Percentiles rank a stretch among this genome's conserved stretches.
Evolutionary conservation across 2,329 filamentous ascomycete species (phyloP).

Genomic region (Madurella fahalii): DNA sequence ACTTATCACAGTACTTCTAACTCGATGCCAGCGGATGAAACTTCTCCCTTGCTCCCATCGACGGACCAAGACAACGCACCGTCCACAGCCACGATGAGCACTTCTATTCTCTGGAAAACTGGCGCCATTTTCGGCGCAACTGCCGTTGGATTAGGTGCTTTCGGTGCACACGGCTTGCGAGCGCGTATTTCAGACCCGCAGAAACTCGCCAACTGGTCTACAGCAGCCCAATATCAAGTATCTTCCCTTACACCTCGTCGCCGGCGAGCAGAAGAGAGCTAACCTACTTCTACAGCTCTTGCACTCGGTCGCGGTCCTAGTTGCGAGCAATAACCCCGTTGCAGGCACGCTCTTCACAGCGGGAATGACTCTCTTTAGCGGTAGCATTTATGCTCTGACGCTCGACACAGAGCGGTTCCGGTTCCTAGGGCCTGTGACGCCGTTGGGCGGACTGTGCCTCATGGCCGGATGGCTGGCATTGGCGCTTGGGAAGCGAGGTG

Average conservation of each 20-base stretch:
- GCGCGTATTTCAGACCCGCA: conserved; percentile 55
- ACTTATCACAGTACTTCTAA: background rate
- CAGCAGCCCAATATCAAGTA: conserved; percentile 61
- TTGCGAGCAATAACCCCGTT: conserved; percentile 53
- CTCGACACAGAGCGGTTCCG: conserved; percentile 59
- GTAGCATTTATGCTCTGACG: conserved; percentile 60
- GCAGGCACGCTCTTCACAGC: conserved; percentile 57
- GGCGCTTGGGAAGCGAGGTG: conserved; percentile 27
- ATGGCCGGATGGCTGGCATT: conserved; percentile 59
- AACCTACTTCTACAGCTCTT: conserved; percentile 45
- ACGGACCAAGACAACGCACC: background rate
- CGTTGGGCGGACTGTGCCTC: conserved; percentile 58
- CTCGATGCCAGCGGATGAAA: background rate
- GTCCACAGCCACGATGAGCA: conserved; percentile 21
- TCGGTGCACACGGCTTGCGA: conserved; percentile 65
- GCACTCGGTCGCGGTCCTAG: conserved; percentile 57
- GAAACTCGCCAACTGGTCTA: conserved; percentile 57
- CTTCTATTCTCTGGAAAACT: conserved; percentile 52
- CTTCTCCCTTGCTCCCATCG: background rate
- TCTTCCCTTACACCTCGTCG: background rate
- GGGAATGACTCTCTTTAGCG: conserved; percentile 65
- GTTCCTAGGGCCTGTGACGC: conserved; percentile 60
- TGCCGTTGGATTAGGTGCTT: conserved; percentile 59
- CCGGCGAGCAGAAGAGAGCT: background rate
- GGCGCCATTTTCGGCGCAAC: conserved; percentile 60